A percentile compares a stretch with the other conserved stretches of the same genome.
Evolutionary conservation across 2,329 filamentous ascomycete species (phyloP).

Genomic region (Alternaria sp.): DNA sequence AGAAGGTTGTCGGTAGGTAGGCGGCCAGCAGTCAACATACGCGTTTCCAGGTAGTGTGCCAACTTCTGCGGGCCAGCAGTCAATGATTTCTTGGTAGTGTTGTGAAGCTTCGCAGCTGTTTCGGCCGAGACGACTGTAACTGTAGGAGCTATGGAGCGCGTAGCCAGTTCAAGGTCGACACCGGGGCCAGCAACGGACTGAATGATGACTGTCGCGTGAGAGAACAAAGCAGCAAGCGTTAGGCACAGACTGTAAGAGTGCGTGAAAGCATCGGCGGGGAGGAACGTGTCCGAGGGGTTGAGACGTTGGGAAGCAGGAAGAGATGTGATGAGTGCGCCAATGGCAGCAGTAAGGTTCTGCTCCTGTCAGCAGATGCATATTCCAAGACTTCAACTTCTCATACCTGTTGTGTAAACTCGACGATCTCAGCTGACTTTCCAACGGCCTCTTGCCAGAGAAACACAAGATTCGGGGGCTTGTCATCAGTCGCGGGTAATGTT

Average conservation of each 20-base stretch:
- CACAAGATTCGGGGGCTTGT: constrained; percentile 61
- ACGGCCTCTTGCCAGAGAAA: constrained; percentile 70
- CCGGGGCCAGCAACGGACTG: constrained; percentile 83
- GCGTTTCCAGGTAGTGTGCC: constrained; percentile 75
- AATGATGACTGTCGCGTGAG: constrained; percentile 83
- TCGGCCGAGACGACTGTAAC: constrained; percentile 80
- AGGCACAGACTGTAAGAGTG: constrained; percentile 80
- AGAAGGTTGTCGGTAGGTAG: constrained; percentile 74
- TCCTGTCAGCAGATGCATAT: constrained; percentile 18
- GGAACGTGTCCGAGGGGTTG: constrained; percentile 77
- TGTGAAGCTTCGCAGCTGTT: constrained; percentile 73
- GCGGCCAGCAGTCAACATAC: constrained; percentile 74
- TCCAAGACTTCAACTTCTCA: constrained; percentile 10
- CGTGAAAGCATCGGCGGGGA: constrained; percentile 82
- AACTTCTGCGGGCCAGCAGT: constrained; percentile 70
- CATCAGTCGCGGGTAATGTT: constrained; percentile 71
- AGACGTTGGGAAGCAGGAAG: constrained; percentile 79
- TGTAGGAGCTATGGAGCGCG: constrained; percentile 78
- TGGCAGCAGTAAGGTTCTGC: constrained; percentile 86
- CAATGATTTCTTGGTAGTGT: constrained; percentile 66
- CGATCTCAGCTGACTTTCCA: constrained; percentile 67
- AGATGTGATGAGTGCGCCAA: constrained; percentile 78
- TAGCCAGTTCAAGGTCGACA: constrained; percentile 75
- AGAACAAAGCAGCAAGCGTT: constrained; percentile 82
- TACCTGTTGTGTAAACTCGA: constrained; percentile 78